A percentile compares a stretch with the other conserved stretches of the same genome.
Conservation (phyloP, 495 filamentous ascomycete genomes). For the Apodospora peruviana region DNA sequence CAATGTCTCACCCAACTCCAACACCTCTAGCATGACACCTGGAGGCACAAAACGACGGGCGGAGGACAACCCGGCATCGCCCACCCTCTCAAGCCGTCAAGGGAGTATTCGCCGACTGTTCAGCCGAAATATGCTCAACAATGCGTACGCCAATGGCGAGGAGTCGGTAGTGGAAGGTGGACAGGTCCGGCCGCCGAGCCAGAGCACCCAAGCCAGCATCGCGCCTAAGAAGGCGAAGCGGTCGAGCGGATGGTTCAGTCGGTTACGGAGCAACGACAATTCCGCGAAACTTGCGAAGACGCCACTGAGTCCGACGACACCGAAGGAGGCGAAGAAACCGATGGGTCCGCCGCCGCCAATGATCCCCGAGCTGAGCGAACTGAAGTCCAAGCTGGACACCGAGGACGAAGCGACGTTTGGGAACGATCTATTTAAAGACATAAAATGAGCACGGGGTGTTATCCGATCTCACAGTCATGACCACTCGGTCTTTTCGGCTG, state of each 20-base stretch:
- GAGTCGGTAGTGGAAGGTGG: not conserved
- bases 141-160: constrained; percentile 36
- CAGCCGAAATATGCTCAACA: constrained; percentile 39
- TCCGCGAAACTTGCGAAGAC: constrained; percentile 14
- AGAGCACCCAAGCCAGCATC: constrained; percentile 24
- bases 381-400: constrained; percentile 41
- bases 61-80: constrained; percentile 40
- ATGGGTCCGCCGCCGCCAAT: constrained; percentile 51
- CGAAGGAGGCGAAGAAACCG: constrained; percentile 31
- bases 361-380: constrained; percentile 52
- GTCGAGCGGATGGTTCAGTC: constrained; percentile 45
- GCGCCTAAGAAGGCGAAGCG: constrained; percentile 41
- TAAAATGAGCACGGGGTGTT: constrained; percentile 41
- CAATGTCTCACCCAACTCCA: constrained; percentile 26
- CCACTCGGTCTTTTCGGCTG: no score
- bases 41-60: constrained; percentile 33
- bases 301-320: constrained; percentile 7
- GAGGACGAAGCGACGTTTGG: constrained; percentile 39
- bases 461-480: no score
- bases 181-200: constrained; percentile 29
- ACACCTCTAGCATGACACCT: constrained; percentile 19
- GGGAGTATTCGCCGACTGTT: constrained; percentile 43
- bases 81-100: constrained; percentile 34
- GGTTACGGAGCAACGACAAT: constrained; percentile 32
- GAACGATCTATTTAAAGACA: constrained; percentile 55